A percentile compares a stretch with the other conserved stretches of the same genome.
Conservation (phyloP, 176 grass and related monocot species). For the Ensete ventricosum region DNA sequence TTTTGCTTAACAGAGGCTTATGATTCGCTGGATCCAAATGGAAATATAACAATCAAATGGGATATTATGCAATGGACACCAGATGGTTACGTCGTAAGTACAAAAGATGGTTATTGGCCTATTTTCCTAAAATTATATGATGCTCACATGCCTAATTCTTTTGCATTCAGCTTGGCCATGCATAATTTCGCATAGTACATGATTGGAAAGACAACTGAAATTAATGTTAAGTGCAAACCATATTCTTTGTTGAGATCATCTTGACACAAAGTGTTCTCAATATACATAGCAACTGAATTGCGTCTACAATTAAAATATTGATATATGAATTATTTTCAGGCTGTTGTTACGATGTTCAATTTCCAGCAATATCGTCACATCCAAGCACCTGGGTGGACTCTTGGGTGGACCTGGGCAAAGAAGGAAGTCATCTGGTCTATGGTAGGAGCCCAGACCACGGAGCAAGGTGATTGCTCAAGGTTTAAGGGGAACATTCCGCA, state of each 20-base stretch:
- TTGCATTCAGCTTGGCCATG: too few species aligned
- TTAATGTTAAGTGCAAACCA: not conserved
- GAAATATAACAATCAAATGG: conserved; percentile 20
- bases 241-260: not conserved
- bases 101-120: not conserved
- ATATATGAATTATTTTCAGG: conserved; percentile 5
- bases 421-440: conserved; percentile 18
- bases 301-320: not conserved
- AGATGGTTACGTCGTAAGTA: conserved; percentile 17
- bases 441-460: conserved; percentile 12
- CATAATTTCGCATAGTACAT: too few species aligned
- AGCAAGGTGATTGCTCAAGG: conserved; percentile 10
- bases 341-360: conserved; percentile 12
- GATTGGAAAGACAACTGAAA: too few species aligned
- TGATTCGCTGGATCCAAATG: conserved; percentile 16
- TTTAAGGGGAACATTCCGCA: conserved; percentile 1
- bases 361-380: conserved; percentile 18
- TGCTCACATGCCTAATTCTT: not conserved
- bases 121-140: not conserved
- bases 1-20: conserved; percentile 1
- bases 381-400: conserved; percentile 11
- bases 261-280: not conserved
- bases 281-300: not conserved
- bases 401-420: conserved; percentile 16
- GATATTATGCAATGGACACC: conserved; percentile 17